Base-by-base conservation (phyloP, 2,329 filamentous ascomycete species). In the Cytospora paraplurivora region DNA sequence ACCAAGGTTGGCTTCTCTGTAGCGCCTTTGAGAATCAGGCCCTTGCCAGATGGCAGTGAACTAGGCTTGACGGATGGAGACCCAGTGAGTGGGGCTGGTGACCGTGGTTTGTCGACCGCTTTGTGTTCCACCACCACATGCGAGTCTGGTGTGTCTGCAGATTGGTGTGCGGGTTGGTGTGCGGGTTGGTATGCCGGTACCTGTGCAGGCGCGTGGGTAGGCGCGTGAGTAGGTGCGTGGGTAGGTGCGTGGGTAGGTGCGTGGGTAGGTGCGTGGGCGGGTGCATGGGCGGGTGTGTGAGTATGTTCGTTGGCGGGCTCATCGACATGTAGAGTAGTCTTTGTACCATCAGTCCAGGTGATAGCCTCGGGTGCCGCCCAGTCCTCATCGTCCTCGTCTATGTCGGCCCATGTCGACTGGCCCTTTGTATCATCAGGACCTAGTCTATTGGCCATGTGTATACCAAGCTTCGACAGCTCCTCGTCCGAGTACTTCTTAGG, bases 271-370 rank as follows among this genome's bases (percentile, higher is more conserved):
- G 67, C 67, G 35, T 75, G 69, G 12, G 38, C 47, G 13, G 56
- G 56, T 54, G 70, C 68, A 7, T 74, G 71, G 13, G 68, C 63
- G 37, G 73, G 72, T 49, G 68, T 62, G 34, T 73, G 69, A 41
- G 71, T 63, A 21, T 71, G 56, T 38, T 34, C 51, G 41, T 33
- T 47, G 38, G 72, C 66, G 32, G 73, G 72, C 59, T 88, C 85
- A 47, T 88, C 86, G 57, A 82, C 78, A 66, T 87, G 84, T 17
- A 89, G 86, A 17, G 88, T 91, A 38, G 90, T 90, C 75, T 94
- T 94, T 56, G 91, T 95, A 60, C 91, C 91, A 74, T 96, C 92
- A 72, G 90, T 91, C 92, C 92, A 96, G 64, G 91, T 91, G 68
- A 95, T 92, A 59, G 89, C 87, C 68, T 95, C 91, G 1, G 91